phyloP scores from a whole-genome alignment of 805 yeast genomes.

The Starmera amethionina region DNA sequence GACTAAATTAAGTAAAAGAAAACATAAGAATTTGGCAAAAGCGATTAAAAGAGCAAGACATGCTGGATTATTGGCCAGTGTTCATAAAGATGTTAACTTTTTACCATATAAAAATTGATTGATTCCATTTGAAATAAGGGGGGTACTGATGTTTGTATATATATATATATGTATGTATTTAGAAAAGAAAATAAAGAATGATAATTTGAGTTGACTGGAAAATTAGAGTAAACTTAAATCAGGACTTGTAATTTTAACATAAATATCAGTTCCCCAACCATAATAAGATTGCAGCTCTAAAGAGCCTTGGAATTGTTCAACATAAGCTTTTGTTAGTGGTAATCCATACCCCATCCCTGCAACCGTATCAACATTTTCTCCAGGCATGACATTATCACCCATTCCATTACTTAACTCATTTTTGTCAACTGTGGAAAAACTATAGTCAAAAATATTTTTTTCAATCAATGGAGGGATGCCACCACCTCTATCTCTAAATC shows the following conservation, averaged over 20 bases:
- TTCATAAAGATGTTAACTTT: conserved; percentile 50
- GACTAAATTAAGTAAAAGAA: conserved; percentile 55
- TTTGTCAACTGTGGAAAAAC: conserved; percentile 68
- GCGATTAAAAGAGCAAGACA: conserved; percentile 77
- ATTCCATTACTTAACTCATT: conserved; percentile 40
- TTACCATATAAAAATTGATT: conserved; percentile 16
- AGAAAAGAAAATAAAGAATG: too few relatives aligned
- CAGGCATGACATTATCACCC: conserved; percentile 57
- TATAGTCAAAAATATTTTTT: conserved; percentile 69
- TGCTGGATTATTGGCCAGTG: conserved; percentile 67
- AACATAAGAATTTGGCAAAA: conserved; percentile 62
- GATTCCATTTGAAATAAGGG: conserved; percentile 1
- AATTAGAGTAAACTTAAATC: conserved; percentile 8
- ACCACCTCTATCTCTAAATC: conserved; percentile 81
- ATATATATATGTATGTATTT: too few relatives aligned
- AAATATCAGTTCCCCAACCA: conserved; percentile 77
- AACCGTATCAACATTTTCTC: conserved; percentile 53
- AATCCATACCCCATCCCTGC: conserved; percentile 97
- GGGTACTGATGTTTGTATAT: not conserved
- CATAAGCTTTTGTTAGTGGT: conserved; percentile 72
- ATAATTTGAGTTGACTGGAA: not conserved
- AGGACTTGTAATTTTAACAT: conserved; percentile 35
- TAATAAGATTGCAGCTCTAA: conserved; percentile 59
- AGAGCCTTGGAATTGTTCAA: conserved; percentile 63
- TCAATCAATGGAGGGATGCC: conserved; percentile 70